Base-by-base conservation (phyloP, 108 stramenopile species). In the Asterionellopsis glacialis region DNA sequence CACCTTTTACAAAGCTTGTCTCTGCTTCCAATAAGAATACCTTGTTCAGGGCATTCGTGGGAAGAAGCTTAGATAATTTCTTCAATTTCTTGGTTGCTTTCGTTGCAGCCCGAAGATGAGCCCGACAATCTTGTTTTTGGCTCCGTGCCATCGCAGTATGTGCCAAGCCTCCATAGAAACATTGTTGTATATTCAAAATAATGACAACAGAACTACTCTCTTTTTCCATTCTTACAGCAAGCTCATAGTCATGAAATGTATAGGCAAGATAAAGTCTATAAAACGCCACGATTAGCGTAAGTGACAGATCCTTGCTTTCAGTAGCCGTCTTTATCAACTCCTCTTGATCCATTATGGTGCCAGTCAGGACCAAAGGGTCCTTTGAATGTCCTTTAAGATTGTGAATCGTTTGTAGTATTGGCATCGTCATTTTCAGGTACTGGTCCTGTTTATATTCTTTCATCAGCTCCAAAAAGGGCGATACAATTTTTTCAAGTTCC, bases 11-110 rank as follows among this genome's bases (percentile, higher is more conserved):
- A 45, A 75, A 76, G 39, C 51, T 61, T 69, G 42, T 69, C 33
- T 81, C 80, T 12, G 80, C 80, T 44, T 81, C 68, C 51, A 81
- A 51, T 5, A 81, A 66, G 38, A 67, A 68, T 15, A 65, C 51
- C 47, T 81, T 81, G 23, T 76, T 70, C 9, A 61, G 23, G 41
- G 74, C 75, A 53, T 81, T 81, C 59, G 73, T 70, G 2, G 67
- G 51, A 24, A 59, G 69, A 43, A 58, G 52, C 44, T 69, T 51
- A 1, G 60, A 61, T 71, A 69, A 81, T 44, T 45, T 43, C 41
- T 72, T 67, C 33, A 74, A 1, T 9, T 48, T 48, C 47, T 48
- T 48, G 19, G 5, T 5, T 19, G 19, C 21, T 16, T 21, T 16
- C 61, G 39, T 54, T 53, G 23, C 62, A 51, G n/a, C 60, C 59